Percentiles rank a stretch among this genome's conserved stretches.
Conservation (phyloP, 257 asterid genomes). For the Ligustrum vulgare region DNA sequence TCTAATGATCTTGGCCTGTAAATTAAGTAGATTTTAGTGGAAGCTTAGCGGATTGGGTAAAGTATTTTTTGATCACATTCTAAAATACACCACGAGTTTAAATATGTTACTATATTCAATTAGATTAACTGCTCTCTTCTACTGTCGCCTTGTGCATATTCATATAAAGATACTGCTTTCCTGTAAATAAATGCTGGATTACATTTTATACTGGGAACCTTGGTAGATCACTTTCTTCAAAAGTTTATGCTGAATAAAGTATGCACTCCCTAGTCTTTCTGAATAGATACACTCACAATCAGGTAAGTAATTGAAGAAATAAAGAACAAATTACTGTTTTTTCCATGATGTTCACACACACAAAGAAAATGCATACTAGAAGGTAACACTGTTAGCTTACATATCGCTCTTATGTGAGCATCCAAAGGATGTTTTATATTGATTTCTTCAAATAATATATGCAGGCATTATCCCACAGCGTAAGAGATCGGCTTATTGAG, state of each 20-base stretch:
- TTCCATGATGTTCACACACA: neutral
- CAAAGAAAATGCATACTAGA: neutral
- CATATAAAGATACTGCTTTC: neutral
- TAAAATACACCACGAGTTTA: neutral
- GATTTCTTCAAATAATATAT: slow-evolving; percentile 1
- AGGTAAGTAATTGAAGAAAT: neutral
- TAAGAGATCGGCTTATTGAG: slow-evolving; percentile 54
- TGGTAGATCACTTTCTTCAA: neutral
- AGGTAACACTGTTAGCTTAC: neutral
- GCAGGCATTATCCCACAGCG: slow-evolving; percentile 55
- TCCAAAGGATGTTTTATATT: slow-evolving; percentile 13
- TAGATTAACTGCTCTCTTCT: neutral
- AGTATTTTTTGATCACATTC: neutral
- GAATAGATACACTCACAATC: neutral
- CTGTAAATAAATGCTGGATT: neutral
- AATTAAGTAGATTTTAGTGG: neutral
- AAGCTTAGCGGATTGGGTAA: neutral
- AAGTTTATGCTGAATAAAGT: neutral
- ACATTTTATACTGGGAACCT: neutral
- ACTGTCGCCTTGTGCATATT: neutral
- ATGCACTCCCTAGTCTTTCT: neutral
- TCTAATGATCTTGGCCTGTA: neutral
- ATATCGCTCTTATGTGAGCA: neutral
- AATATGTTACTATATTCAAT: neutral
- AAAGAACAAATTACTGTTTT: neutral